Conservation (phyloP, 257 asterid genomes). For the Penstemon newberryi region DNA sequence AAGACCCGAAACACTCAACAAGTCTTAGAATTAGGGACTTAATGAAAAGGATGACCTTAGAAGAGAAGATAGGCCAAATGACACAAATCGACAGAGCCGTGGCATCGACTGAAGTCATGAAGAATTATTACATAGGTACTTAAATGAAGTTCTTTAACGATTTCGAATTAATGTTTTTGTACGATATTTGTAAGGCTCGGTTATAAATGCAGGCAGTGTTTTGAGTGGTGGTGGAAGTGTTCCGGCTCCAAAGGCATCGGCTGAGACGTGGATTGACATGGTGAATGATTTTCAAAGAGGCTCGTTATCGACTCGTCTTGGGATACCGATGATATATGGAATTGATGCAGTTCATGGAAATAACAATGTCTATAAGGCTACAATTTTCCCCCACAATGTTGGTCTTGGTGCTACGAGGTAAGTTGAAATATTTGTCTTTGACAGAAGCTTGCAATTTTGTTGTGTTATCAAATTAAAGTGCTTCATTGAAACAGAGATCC, state of each 20-base stretch:
- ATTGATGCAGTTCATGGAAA: slow-evolving; percentile 43
- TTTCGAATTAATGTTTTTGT: not conserved
- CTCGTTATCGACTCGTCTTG: slow-evolving; percentile 36
- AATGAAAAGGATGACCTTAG: slow-evolving; percentile 50
- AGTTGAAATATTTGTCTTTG: not conserved
- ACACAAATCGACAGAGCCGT: slow-evolving; percentile 50
- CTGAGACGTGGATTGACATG: slow-evolving; percentile 42
- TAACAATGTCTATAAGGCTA: slow-evolving; percentile 36
- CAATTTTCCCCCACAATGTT: slow-evolving; percentile 40
- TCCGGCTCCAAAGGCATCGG: slow-evolving; percentile 29
- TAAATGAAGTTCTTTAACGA: not conserved
- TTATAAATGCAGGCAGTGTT: slow-evolving; percentile 32
- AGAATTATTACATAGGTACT: slow-evolving; percentile 50
- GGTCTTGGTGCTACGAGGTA: slow-evolving; percentile 46
- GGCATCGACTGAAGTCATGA: slow-evolving; percentile 52
- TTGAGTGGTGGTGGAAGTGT: slow-evolving; percentile 41
- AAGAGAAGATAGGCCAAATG: slow-evolving; percentile 68
- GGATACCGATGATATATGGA: slow-evolving; percentile 22
- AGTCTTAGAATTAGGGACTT: slow-evolving; percentile 42
- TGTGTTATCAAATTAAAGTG: not conserved
- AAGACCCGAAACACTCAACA: slow-evolving; percentile 51
- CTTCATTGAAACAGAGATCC: slow-evolving; percentile 33
- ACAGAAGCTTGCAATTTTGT: no score
- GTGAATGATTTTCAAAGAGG: slow-evolving; percentile 37
- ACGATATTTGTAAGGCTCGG: not conserved